A percentile compares a stretch with the other conserved stretches of the same genome.
Evolutionary conservation across 805 yeast genomes (phyloP).

Genomic region (Yarrowia alimentaria): DNA sequence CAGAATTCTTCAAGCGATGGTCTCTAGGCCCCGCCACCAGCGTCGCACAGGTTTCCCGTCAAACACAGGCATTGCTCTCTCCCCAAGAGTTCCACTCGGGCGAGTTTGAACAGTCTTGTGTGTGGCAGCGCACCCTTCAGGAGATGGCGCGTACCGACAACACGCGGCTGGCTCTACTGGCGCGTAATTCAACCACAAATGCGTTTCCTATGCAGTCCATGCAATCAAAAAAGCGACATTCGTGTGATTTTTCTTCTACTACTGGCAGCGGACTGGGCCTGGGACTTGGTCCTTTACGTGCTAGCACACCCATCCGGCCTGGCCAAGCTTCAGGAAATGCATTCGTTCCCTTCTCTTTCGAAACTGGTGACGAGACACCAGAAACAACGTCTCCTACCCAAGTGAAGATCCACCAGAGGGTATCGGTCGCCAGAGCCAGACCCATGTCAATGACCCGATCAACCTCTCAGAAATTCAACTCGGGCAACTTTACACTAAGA

Average conservation of each 20-base stretch:
- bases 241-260: conserved; percentile 5
- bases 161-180: conserved; percentile 15
- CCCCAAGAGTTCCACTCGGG: conserved; percentile 17
- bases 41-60: conserved; percentile 18
- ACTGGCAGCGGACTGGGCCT: background rate
- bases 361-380: background rate
- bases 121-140: conserved; percentile 23
- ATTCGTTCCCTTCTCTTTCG: conserved; percentile 18
- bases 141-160: conserved; percentile 27
- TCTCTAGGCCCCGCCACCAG: conserved; percentile 14
- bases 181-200: conserved; percentile 4
- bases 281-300: conserved; percentile 2
- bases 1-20: conserved; percentile 21
- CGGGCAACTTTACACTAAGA: conserved; percentile 8
- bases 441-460: conserved; percentile 21
- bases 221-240: conserved; percentile 14
- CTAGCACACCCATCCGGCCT: conserved; percentile 2
- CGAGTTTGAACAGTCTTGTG: conserved; percentile 10
- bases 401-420: background rate
- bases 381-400: conserved; percentile 9
- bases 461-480: conserved; percentile 16
- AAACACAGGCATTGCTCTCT: conserved; percentile 14
- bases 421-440: conserved; percentile 3
- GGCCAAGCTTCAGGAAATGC: background rate
- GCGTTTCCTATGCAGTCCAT: conserved; percentile 14